Evolutionary conservation across 495 filamentous ascomycete genomes (phyloP), one percentile per base, ranked within the genome.

Genomic region (Beverwykella pulmonaria): DNA sequence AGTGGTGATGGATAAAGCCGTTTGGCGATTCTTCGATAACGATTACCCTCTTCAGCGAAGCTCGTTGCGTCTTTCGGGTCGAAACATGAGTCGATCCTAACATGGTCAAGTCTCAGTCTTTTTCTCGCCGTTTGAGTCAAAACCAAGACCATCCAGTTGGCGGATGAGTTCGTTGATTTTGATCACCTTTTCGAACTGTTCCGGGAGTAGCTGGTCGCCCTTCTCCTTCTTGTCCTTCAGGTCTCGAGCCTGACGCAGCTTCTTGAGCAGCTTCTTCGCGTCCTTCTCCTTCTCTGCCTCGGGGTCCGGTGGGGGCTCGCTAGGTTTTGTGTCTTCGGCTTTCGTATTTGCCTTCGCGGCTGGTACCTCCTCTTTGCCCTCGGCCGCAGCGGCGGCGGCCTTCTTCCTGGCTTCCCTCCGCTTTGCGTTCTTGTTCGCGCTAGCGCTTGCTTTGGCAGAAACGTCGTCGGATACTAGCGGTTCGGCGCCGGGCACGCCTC

Each of bases 101-200:
- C 53, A 15, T 12, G 6, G 4, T 63, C 64, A 71, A 56, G 63
- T 67, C 34, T 63, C 64, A 58, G 63, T 22, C 39, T 83, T 84
- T 72, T 79, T 80, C 52, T 84, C 81, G 0, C 84, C 87, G 56
- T 88, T 82, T 23, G 78, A 75, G 75, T 96, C 90, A 63, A 98
- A 92, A 0, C 94, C 95, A 29, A 99, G 79, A 7, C 82, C 81
- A 69, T 96, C 92, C 27, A 99, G 82, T 75, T 98, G 92, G 32
- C 92, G 83, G 56, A 96, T 88, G 20, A 99, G 82, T 78, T 97
- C 94, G 54, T 91, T 90, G 73, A 99, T 95, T 77, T 93, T 96
- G 73, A 96, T 94, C 49, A 99, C 89, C 80, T 99, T 99, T 63
- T 92, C 93, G 57, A 98, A 88, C 79, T 99, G 95, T 77, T 99